Evolutionary conservation across 2,329 filamentous ascomycete species (phyloP), one percentile per base, ranked within the genome.

Genomic region (Pseudocercospora pini-densiflorae): DNA sequence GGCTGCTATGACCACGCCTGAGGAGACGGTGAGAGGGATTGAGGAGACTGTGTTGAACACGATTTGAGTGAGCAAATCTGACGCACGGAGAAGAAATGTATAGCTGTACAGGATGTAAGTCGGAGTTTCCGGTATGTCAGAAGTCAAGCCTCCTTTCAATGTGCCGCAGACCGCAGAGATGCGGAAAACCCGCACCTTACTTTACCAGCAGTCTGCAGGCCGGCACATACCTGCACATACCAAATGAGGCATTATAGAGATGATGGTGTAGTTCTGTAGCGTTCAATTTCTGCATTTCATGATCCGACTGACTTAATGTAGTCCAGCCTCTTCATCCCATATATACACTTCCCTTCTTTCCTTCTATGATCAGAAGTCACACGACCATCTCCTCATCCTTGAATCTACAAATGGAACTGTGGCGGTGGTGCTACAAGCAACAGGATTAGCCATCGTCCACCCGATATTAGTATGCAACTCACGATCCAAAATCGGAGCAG

Each of bases 401-500:
- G 24, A 60, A 59, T 67, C 67, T 81, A 81, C 74, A 81, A 61
- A 69, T 75, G 85, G 63, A 87, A 58, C 31, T 58, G 78, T 47
- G 78, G 83, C 65, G 84, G 84, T 21, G 85, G 85, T 68, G 84
- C 85, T 86, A 67, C 27, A 29, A 36, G 9, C 24, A 40, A 9
- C 45, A 66, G 24, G 24, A 27, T 27, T 27, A 27, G 24, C 24
- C 24, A 27, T 33, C 33, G 4, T 5, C 12, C 33, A 36, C 10
- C 24, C 24, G 24, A 27, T 27, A 27, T 5, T 27, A 27, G 61
- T 40, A 58, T 23, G 24, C 4, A 23, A 74, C 92, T 86, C 83
- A 97, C 94, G 89, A 70, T 93, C 90, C 65, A 96, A 84, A 72
- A 90, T 89, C 36, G 90, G 93, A 65, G 88, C 87, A 36, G 93